Percentiles rank a stretch among this genome's conserved stretches.
phyloP scores from a whole-genome alignment of 371 early-diverging fungal species.

The Choanephora cucurbitarum region DNA sequence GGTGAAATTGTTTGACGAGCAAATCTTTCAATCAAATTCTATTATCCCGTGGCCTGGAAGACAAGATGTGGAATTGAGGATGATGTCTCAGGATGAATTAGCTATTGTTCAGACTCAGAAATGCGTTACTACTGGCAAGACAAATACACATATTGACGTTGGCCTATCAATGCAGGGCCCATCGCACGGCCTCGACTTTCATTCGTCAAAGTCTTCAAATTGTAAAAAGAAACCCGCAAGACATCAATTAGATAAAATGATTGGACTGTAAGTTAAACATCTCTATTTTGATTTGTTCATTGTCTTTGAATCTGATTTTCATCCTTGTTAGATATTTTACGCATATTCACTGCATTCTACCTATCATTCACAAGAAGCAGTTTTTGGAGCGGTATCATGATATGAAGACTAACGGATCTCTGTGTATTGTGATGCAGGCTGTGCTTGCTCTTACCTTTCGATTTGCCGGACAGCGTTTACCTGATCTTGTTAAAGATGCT shows the following conservation, averaged over 20 bases:
- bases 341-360: constrained; percentile 49
- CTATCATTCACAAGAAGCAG: constrained; percentile 52
- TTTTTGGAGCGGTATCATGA: constrained; percentile 45
- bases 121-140: background rate
- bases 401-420: constrained; percentile 17
- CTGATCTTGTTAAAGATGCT: constrained; percentile 17
- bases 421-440: constrained; percentile 40
- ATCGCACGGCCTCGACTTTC: background rate
- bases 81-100: constrained; percentile 46
- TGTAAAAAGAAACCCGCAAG: constrained; percentile 9
- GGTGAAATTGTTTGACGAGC: constrained; percentile 31
- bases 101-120: constrained; percentile 38
- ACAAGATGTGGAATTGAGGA: constrained; percentile 35
- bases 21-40: constrained; percentile 39
- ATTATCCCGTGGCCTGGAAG: constrained; percentile 45
- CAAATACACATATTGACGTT: constrained; percentile 35
- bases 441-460: constrained; percentile 50
- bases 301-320: background rate
- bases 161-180: constrained; percentile 29
- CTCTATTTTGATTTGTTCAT: background rate
- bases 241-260: constrained; percentile 20
- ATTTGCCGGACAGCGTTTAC: constrained; percentile 22
- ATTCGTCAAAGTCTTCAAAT: background rate
- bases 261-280: constrained; percentile 18
- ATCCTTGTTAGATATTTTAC: constrained; percentile 38